These are phyloP conservation scores for Ceratobasidium sp. DNA, from an alignment of 1,284 basidiomycete genomes.

Conservation along the genomic window DNA sequence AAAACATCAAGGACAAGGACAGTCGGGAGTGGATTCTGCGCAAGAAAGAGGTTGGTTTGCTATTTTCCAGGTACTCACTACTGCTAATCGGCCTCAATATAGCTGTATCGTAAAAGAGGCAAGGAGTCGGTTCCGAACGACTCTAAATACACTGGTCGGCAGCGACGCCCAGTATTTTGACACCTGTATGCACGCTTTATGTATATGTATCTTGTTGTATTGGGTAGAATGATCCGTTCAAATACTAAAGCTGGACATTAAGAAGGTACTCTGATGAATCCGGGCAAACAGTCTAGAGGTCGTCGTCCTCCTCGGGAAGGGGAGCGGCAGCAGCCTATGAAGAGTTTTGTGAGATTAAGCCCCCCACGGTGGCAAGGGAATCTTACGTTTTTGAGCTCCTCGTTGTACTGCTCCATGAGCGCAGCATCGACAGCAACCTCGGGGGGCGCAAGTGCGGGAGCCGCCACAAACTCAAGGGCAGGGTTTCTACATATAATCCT, in stretches of 20 bases:
- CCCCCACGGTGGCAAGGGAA: constrained; percentile 37
- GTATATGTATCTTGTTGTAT: neutral
- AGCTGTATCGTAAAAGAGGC: constrained; percentile 81
- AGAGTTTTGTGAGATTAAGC: neutral
- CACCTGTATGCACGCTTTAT: neutral
- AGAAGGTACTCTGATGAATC: constrained; percentile 14
- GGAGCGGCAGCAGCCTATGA: constrained; percentile 54
- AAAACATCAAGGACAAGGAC: constrained; percentile 60
- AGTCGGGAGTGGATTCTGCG: constrained; percentile 77
- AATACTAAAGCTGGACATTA: constrained; percentile 30
- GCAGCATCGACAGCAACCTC: constrained; percentile 85
- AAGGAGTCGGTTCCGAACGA: constrained; percentile 80
- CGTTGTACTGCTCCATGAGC: constrained; percentile 85
- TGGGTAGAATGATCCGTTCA: constrained; percentile 31
- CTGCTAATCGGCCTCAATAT: neutral
- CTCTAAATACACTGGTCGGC: constrained; percentile 82
- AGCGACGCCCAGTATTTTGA: constrained; percentile 70
- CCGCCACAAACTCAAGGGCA: constrained; percentile 92
- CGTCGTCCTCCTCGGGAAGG: constrained; percentile 59
- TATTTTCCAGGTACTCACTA: neutral
- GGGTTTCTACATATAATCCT: constrained; percentile 67
- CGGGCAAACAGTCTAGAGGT: constrained; percentile 41
- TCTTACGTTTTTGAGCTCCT: constrained; percentile 68
- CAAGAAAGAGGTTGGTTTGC: constrained; percentile 75
- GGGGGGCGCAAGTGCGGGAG: constrained; percentile 93